phyloP scores from a whole-genome alignment of 2,329 filamentous ascomycete species.

The Alternaria panax region DNA sequence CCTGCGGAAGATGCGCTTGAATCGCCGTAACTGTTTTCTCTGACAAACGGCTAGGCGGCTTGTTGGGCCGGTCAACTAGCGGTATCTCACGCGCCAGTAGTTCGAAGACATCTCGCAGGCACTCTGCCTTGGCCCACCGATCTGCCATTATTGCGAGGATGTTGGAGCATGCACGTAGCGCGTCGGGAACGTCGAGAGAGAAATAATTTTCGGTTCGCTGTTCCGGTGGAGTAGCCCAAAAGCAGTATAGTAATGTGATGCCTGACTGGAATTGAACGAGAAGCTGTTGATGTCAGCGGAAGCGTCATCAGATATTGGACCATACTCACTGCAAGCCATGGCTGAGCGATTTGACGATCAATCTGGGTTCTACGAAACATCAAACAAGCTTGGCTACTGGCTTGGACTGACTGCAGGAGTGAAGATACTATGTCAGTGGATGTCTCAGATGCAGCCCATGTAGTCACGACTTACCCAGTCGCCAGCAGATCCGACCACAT shows the following conservation, averaged over 20 bases:
- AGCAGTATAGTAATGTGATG: constrained; percentile 49
- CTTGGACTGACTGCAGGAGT: constrained; percentile 19
- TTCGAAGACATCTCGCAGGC: constrained; percentile 47
- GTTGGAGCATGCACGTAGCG: constrained; percentile 47
- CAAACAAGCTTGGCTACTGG: constrained; percentile 27
- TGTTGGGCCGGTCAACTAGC: constrained; percentile 23
- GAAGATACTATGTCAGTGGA: not conserved
- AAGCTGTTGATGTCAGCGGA: constrained; percentile 16
- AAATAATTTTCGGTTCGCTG: constrained; percentile 38
- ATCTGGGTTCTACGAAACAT: constrained; percentile 30
- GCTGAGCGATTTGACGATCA: constrained; percentile 30
- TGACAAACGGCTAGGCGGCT: constrained; percentile 21
- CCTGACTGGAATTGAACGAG: constrained; percentile 45
- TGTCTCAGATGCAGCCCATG: not conserved
- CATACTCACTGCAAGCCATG: constrained; percentile 27
- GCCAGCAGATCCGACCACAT: constrained; percentile 23
- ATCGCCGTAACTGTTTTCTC: constrained; percentile 19
- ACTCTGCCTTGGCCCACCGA: constrained; percentile 48
- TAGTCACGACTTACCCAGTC: constrained; percentile 16
- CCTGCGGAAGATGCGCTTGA: constrained; percentile 15
- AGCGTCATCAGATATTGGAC: not conserved
- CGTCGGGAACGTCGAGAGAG: constrained; percentile 41
- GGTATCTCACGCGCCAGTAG: constrained; percentile 37
- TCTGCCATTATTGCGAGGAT: constrained; percentile 49
- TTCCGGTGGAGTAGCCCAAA: constrained; percentile 45